These are phyloP conservation scores for Fusarium denticulatum DNA, from an alignment of 2,329 filamentous ascomycete species.

Conservation along the genomic window DNA sequence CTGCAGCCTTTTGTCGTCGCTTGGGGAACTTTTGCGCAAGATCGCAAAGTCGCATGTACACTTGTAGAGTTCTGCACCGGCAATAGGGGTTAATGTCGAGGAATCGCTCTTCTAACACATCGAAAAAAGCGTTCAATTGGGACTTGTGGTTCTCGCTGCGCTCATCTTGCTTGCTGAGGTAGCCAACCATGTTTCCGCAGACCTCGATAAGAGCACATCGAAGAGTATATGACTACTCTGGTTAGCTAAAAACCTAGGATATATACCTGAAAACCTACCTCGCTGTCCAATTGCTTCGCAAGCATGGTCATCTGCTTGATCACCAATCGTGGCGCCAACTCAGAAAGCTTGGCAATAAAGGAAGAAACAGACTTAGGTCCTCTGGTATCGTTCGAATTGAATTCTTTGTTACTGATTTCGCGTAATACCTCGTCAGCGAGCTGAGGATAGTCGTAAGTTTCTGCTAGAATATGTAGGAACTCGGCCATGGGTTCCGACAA, in stretches of 20 bases:
- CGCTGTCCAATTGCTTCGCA: constrained; percentile 94
- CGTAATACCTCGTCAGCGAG: constrained; percentile 92
- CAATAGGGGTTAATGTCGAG: constrained; percentile 97
- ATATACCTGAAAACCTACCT: constrained; percentile 61
- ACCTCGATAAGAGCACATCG: constrained; percentile 95
- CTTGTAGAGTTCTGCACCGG: constrained; percentile 89
- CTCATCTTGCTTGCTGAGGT: constrained; percentile 91
- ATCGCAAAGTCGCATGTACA: constrained; percentile 90
- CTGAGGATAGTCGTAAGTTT: constrained; percentile 98
- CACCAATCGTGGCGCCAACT: constrained; percentile 88
- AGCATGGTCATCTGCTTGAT: constrained; percentile 98
- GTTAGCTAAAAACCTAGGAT: constrained; percentile 34
- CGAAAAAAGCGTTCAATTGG: constrained; percentile 96
- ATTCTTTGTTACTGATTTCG: constrained; percentile 97
- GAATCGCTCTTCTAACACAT: constrained; percentile 95
- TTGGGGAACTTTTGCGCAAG: constrained; percentile 97
- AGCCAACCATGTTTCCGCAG: constrained; percentile 91
- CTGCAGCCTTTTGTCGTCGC: constrained; percentile 84
- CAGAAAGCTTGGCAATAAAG: constrained; percentile 92
- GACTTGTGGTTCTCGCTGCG: constrained; percentile 92
- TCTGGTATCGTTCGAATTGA: constrained; percentile 94
- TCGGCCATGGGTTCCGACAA: constrained; percentile 99
- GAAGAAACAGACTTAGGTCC: constrained; percentile 96
- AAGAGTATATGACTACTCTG: constrained; percentile 81
- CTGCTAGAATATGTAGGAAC: constrained; percentile 92